A percentile compares a stretch with the other conserved stretches of the same genome.
Conservation (phyloP, 306 rosid species). For the Myrica gale region DNA sequence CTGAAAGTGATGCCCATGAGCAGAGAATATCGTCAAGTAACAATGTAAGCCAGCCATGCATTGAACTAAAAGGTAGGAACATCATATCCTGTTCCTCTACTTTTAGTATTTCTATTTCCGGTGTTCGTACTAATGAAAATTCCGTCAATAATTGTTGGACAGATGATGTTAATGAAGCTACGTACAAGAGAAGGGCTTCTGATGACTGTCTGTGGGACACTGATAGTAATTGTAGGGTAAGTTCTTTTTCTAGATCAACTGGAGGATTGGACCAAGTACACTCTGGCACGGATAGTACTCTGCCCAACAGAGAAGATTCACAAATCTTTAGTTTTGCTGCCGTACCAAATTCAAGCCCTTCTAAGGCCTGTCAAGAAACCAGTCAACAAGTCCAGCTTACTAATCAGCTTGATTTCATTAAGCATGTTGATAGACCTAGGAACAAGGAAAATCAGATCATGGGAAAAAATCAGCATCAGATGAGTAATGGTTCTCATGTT, state of each 20-base stretch:
- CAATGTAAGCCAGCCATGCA: constrained; percentile 26
- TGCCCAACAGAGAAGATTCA: constrained; percentile 26
- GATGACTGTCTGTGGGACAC: constrained; percentile 31
- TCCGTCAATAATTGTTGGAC: constrained; percentile 28
- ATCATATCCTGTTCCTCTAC: neutral
- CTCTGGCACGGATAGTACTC: constrained; percentile 10
- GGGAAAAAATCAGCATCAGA: constrained; percentile 26
- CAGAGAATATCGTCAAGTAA: constrained; percentile 29
- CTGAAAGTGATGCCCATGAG: constrained; percentile 33
- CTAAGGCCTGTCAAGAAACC: constrained; percentile 26
- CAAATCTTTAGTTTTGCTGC: constrained; percentile 23
- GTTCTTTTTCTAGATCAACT: constrained; percentile 31
- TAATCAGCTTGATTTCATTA: constrained; percentile 39
- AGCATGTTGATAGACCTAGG: constrained; percentile 24
- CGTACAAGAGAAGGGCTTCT: constrained; percentile 30
- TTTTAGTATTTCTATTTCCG: constrained; percentile 7
- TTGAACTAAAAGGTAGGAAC: constrained; percentile 42
- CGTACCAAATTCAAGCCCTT: constrained; percentile 24
- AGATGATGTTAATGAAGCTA: constrained; percentile 39
- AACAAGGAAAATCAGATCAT: constrained; percentile 31
- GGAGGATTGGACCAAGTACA: constrained; percentile 32
- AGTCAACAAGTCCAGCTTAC: constrained; percentile 28
- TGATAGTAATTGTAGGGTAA: constrained; percentile 27
- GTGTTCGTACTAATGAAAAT: constrained; percentile 13
- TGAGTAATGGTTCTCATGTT: constrained; percentile 35